Evolutionary conservation across 2,329 filamentous ascomycete species (phyloP).

Genomic region (Malbranchea cinnamomea): DNA sequence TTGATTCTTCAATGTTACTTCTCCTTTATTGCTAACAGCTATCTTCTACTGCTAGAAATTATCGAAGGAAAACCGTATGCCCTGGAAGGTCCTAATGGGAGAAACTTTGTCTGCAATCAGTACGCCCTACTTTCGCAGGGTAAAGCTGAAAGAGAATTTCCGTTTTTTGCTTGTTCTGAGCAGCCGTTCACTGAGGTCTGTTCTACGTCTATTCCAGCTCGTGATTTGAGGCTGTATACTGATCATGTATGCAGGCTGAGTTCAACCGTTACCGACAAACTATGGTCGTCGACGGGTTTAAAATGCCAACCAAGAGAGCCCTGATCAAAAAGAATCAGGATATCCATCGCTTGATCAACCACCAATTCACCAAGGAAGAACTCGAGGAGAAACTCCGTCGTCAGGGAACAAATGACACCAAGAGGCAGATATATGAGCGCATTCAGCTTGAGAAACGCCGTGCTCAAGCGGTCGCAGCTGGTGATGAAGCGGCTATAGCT

Average conservation of each 20-base stretch:
- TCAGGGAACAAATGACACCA: constrained; percentile 51
- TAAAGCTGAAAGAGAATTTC: constrained; percentile 68
- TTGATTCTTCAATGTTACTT: background rate
- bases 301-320: constrained; percentile 56
- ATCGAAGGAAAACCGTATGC: constrained; percentile 68
- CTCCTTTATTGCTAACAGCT: constrained; percentile 5
- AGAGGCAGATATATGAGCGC: constrained; percentile 52
- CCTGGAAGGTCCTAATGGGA: constrained; percentile 58
- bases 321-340: constrained; percentile 60
- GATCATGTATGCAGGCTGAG: constrained; percentile 42
- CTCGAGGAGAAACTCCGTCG: constrained; percentile 64
- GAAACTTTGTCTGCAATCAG: constrained; percentile 67
- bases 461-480: constrained; percentile 48
- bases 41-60: constrained; percentile 43
- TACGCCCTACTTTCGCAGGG: constrained; percentile 74
- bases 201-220: constrained; percentile 5
- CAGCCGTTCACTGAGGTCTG: constrained; percentile 65
- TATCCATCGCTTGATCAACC: constrained; percentile 65
- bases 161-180: constrained; percentile 83
- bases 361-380: constrained; percentile 69
- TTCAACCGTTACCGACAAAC: constrained; percentile 67
- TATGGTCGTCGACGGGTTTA: constrained; percentile 55
- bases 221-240: background rate
- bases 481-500: constrained; percentile 44
- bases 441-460: constrained; percentile 50